phyloP scores from a whole-genome alignment of 1,139 yeast species.

The Saccharomyces hybrid region DNA sequence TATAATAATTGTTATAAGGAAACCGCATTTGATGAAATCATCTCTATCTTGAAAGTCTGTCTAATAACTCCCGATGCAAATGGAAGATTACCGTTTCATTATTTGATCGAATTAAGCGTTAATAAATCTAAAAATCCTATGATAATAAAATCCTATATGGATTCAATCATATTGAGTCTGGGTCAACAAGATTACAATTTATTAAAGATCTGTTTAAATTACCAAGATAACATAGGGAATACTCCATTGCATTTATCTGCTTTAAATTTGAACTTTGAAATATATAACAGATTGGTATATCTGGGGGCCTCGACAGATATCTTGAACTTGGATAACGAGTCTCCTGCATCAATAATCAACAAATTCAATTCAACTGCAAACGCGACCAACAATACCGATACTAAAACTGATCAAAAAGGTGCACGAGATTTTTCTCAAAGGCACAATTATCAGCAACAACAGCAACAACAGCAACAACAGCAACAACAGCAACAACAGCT shows the following conservation, averaged over 20 bases:
- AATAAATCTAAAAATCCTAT: slow-evolving; percentile 41
- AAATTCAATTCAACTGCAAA: slow-evolving; percentile 23
- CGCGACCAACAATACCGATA: slow-evolving; percentile 3
- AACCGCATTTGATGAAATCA: slow-evolving; percentile 62
- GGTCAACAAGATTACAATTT: slow-evolving; percentile 38
- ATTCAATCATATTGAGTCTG: slow-evolving; percentile 33
- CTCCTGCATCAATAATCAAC: slow-evolving; percentile 32
- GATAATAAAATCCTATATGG: slow-evolving; percentile 37
- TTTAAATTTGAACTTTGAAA: slow-evolving; percentile 26
- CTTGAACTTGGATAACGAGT: slow-evolving; percentile 26
- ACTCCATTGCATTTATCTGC: slow-evolving; percentile 61
- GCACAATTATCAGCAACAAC: slow-evolving; percentile 1
- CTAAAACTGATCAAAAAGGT: slow-evolving; percentile 1
- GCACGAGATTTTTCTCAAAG: slow-evolving; percentile 1
- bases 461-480: no score
- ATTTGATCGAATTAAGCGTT: slow-evolving; percentile 55
- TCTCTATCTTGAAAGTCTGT: slow-evolving; percentile 64
- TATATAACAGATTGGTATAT: slow-evolving; percentile 27
- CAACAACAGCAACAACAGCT: slow-evolving; percentile 4
- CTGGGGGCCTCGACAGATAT: slow-evolving; percentile 29
- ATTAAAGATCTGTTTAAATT: slow-evolving; percentile 55
- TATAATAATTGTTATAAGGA: slow-evolving; percentile 85
- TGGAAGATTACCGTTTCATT: slow-evolving; percentile 69
- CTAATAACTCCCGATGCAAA: slow-evolving; percentile 63
- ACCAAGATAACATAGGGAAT: slow-evolving; percentile 62